Evolutionary conservation across 805 yeast genomes (phyloP).

Genomic region (Candida ficus): DNA sequence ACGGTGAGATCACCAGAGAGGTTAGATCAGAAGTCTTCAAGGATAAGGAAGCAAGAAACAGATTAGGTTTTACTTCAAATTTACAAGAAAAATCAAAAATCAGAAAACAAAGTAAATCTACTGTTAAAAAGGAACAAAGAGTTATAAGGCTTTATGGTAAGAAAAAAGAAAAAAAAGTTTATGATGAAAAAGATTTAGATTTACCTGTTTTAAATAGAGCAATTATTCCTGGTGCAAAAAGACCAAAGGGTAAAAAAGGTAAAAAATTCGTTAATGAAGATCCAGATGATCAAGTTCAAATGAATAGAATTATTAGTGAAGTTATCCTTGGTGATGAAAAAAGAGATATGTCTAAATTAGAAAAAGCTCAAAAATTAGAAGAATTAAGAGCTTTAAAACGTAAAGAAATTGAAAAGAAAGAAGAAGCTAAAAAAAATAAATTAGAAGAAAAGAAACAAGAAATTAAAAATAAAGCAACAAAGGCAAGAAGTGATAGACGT

Average conservation of each 20-base stretch:
- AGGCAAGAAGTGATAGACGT: constrained; percentile 66
- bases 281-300: constrained; percentile 42
- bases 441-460: constrained; percentile 76
- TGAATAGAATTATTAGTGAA: constrained; percentile 68
- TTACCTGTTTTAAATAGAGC: constrained; percentile 80
- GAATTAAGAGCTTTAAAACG: constrained; percentile 83
- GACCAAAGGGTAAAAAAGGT: constrained; percentile 79
- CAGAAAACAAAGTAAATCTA: constrained; percentile 42
- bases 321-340: constrained; percentile 80
- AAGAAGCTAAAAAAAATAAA: constrained; percentile 59
- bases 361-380: constrained; percentile 83
- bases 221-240: constrained; percentile 77
- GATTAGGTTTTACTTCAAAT: constrained; percentile 38
- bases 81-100: constrained; percentile 51
- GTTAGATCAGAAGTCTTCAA: constrained; percentile 62
- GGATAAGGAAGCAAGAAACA: constrained; percentile 67
- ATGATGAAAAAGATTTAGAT: constrained; percentile 72
- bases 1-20: constrained; percentile 46
- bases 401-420: constrained; percentile 82
- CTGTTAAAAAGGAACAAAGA: constrained; percentile 63
- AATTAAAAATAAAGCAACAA: constrained; percentile 63
- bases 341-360: constrained; percentile 81
- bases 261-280: constrained; percentile 72
- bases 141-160: constrained; percentile 62
- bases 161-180: constrained; percentile 40